Base-by-base conservation (phyloP, 306 rosid species). In the Benincasa hispida region DNA sequence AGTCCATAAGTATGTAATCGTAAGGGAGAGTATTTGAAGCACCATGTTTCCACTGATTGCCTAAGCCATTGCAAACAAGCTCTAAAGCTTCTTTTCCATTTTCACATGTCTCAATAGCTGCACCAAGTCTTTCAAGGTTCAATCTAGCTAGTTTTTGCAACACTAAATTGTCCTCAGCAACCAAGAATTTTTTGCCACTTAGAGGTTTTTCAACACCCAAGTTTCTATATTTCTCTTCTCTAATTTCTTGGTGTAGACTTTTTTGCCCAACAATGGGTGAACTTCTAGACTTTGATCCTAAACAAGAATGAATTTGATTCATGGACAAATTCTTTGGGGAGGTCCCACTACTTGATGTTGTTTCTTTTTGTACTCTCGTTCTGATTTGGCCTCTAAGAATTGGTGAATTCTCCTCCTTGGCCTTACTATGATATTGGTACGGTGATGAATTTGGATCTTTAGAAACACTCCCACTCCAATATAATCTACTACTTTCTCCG, bases 1-100 rank as follows among this genome's bases (percentile, higher is more conserved):
- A 89, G 39, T 90, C 98, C 97, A 94, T 91, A 45, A 94, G 72
- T 74, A 91, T 86, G 80, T 84, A 91, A 77, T 91, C 91, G 25
- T 83, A 91, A 56, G 97, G 92, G 77, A 78, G 83, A 65, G 41
- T 28, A 28, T 79, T 53, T 48, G 25, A 68, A 48, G 67, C 57
- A 24, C 76, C 83, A 1, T 35, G 62, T 66, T 80, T 61, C 28
- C 55, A 24, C 25, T 54, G 82, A 42, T 60, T 34, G 35, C 15
- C 10, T 35, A 89, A 81, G 76, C 75, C 90, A 15, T 80, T 79
- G 53, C 48, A 62, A 80, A 88, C 88, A 24, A 75, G 76, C 45
- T 76, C 58, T 56, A 86, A 76, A 41, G 90, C 95, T 74, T 88
- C 74, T 76, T 78, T 80, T 12, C 98, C 95, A 82, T 94, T 89